These are phyloP conservation scores for Scedosporium minutisporum DNA, from an alignment of 2,329 filamentous ascomycete genomes.

Conservation along the genomic window DNA sequence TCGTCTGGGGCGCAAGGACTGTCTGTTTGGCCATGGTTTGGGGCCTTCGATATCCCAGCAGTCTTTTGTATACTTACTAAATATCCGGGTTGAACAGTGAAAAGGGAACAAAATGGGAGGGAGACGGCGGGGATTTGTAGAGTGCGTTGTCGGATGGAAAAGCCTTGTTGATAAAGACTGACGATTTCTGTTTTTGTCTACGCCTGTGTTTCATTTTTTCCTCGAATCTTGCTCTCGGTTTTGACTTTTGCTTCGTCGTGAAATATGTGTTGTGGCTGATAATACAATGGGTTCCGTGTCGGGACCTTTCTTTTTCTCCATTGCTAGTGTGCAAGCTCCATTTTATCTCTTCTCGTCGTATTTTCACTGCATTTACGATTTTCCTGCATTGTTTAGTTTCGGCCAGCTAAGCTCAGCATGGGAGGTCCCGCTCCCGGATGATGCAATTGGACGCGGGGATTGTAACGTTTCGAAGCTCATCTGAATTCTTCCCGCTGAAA, in stretches of 20 bases:
- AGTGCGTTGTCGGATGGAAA: background rate
- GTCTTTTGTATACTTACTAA: conserved; percentile 2
- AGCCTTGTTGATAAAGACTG: background rate
- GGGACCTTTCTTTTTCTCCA: no score
- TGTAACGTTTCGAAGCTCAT: no score
- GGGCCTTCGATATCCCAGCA: background rate
- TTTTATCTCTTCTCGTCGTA: no score
- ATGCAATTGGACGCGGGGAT: no score
- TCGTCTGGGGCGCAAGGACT: conserved; percentile 2
- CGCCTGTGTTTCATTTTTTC: conserved; percentile 1
- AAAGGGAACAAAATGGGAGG: background rate
- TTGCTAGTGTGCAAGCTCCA: no score
- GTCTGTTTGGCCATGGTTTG: background rate
- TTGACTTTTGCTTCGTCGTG: background rate
- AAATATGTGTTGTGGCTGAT: no score
- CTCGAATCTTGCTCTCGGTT: background rate
- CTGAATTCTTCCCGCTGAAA: no score
- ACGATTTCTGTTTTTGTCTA: conserved; percentile 6
- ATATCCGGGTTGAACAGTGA: background rate
- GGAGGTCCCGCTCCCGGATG: no score
- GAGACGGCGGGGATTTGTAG: background rate
- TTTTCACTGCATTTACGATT: no score
- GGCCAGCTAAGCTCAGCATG: no score
- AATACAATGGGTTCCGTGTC: no score
- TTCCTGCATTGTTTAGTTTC: no score